These are phyloP conservation scores for Thelonectria blattea DNA, from an alignment of 2,329 filamentous ascomycete genomes.

Conservation along the genomic window DNA sequence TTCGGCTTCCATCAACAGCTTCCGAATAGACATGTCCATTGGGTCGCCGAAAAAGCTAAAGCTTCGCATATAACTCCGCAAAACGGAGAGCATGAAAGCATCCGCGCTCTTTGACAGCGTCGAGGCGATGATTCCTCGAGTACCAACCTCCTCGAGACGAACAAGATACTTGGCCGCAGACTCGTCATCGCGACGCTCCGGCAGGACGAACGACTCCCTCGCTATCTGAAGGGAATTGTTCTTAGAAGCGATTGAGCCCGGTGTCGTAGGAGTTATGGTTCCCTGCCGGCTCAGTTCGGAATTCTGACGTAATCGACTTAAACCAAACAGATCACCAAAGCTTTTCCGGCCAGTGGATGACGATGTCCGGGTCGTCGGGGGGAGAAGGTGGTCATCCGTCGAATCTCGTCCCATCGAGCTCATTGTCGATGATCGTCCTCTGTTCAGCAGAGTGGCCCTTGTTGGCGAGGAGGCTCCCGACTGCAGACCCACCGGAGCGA, in stretches of 20 bases:
- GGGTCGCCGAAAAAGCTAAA: slow-evolving; percentile 97
- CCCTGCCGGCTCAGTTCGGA: slow-evolving; percentile 76
- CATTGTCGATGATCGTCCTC: slow-evolving; percentile 87
- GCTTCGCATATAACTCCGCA: slow-evolving; percentile 93
- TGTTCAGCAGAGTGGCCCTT: slow-evolving; percentile 60
- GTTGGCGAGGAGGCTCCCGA: slow-evolving; percentile 73
- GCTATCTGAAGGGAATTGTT: slow-evolving; percentile 82
- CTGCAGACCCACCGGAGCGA: slow-evolving; percentile 47
- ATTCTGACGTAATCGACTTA: slow-evolving; percentile 81
- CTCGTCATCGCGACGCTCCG: slow-evolving; percentile 84
- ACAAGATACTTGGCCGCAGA: slow-evolving; percentile 88
- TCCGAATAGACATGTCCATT: slow-evolving; percentile 96
- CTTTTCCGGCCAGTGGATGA: slow-evolving; percentile 92
- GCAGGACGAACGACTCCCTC: slow-evolving; percentile 73
- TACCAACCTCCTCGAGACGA: slow-evolving; percentile 80
- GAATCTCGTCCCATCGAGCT: slow-evolving; percentile 79
- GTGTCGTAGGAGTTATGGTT: slow-evolving; percentile 71
- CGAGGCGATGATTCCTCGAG: slow-evolving; percentile 82
- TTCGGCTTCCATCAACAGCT: slow-evolving; percentile 95
- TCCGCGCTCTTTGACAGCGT: slow-evolving; percentile 87
- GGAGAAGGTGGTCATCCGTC: slow-evolving; percentile 71
- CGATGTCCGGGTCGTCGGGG: slow-evolving; percentile 75
- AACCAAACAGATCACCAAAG: slow-evolving; percentile 84
- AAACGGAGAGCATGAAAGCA: slow-evolving; percentile 78
- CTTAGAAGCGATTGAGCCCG: slow-evolving; percentile 74